phyloP scores from a whole-genome alignment of 1,284 basidiomycete genomes.

The Violaceomyces palustris region DNA sequence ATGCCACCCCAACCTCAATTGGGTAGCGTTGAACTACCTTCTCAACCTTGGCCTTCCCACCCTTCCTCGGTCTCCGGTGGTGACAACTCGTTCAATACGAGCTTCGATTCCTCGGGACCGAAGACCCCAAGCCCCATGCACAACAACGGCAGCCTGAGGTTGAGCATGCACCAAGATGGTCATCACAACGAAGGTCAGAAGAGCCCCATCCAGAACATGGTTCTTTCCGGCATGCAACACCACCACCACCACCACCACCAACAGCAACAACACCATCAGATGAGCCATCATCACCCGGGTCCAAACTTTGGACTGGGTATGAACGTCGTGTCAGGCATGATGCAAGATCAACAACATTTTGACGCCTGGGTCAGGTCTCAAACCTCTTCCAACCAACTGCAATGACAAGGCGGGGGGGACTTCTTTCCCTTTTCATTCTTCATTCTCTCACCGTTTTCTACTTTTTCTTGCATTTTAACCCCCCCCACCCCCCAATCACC shows the following conservation, averaged over 20 bases:
- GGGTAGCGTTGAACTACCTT: neutral
- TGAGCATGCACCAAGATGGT: neutral
- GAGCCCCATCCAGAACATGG: too few species aligned
- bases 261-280: neutral
- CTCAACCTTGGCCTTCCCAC: neutral
- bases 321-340: neutral
- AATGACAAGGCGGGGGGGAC: neutral
- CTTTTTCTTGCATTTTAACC: too few species aligned
- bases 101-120: constrained; percentile 5
- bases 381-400: neutral
- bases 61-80: neutral
- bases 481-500: too few species aligned
- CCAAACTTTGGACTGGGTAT: neutral
- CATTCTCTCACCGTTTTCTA: too few species aligned
- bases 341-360: neutral
- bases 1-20: neutral
- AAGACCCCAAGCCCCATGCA: constrained; percentile 1
- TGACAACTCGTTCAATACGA: constrained; percentile 3
- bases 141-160: neutral
- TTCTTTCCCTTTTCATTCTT: too few species aligned
- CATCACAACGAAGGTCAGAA: too few species aligned
- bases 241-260: too few species aligned
- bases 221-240: too few species aligned
- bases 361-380: neutral
- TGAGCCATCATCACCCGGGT: neutral